Evolutionary conservation across 192 early-diverging fungal genomes (phyloP).

Genomic region (Glomus cerebriforme): DNA sequence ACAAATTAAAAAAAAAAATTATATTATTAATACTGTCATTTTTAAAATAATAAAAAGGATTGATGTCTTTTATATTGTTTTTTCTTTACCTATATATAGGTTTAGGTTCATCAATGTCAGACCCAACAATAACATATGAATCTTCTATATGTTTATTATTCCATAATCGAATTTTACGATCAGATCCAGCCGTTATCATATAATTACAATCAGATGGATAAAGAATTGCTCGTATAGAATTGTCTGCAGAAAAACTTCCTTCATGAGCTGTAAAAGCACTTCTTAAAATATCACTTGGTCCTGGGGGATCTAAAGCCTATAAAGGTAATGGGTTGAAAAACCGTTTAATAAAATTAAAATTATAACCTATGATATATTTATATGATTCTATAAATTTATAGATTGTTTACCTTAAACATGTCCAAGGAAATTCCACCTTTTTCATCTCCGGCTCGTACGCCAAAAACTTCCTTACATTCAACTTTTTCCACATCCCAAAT

Average conservation of each 20-base stretch:
- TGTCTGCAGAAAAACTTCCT: slow-evolving; percentile 56
- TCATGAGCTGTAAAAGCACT: slow-evolving; percentile 60
- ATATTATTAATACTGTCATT: not conserved
- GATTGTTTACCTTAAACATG: slow-evolving; percentile 50
- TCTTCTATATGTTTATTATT: slow-evolving; percentile 67
- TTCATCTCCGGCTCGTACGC: slow-evolving; percentile 54
- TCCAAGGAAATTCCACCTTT: slow-evolving; percentile 47
- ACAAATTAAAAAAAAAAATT: not conserved
- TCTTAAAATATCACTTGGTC: slow-evolving; percentile 52
- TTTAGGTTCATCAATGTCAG: slow-evolving; percentile 53
- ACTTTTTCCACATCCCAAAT: slow-evolving; percentile 79
- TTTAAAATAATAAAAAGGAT: too few relatives aligned
- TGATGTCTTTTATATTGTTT: not conserved
- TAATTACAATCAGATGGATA: slow-evolving; percentile 50
- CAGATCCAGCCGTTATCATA: slow-evolving; percentile 79
- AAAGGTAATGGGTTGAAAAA: not conserved
- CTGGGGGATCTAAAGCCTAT: slow-evolving; percentile 41
- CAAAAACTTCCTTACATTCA: slow-evolving; percentile 74
- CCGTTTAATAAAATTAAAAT: not conserved
- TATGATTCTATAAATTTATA: slow-evolving; percentile 29
- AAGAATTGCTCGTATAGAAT: slow-evolving; percentile 63
- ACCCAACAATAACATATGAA: slow-evolving; percentile 72
- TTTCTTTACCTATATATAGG: slow-evolving; percentile 65
- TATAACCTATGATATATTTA: not conserved
- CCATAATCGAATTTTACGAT: slow-evolving; percentile 89